Evolutionary conservation across 768 basidiomycete genomes (phyloP).

Genomic region (Strobilomyces echinocephalus): DNA sequence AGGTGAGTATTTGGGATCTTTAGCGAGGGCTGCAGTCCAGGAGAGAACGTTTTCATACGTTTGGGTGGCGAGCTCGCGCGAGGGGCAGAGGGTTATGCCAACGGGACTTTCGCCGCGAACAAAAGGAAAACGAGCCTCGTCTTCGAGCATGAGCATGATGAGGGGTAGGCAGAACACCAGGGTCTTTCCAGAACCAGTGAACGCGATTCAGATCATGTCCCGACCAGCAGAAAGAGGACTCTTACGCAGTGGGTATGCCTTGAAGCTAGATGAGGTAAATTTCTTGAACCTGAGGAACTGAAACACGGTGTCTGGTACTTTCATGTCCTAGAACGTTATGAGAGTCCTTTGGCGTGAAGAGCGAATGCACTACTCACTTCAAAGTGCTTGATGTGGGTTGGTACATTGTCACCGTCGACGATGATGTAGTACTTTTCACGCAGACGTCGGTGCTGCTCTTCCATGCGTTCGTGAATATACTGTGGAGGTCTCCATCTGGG

Average conservation of each 20-base stretch:
- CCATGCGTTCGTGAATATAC: constrained; percentile 68
- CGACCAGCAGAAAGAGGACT: constrained; percentile 52
- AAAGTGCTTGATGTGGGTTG: constrained; percentile 90
- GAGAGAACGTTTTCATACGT: constrained; percentile 90
- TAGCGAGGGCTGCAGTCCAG: constrained; percentile 79
- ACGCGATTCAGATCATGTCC: constrained; percentile 98
- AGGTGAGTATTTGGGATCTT: constrained; percentile 75
- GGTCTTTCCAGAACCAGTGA: constrained; percentile 98
- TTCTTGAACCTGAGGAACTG: constrained; percentile 80
- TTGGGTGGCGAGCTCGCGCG: constrained; percentile 93
- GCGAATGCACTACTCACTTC: constrained; percentile 39
- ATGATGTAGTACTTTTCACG: constrained; percentile 93
- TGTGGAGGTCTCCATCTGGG: constrained; percentile 85
- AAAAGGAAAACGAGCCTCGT: constrained; percentile 87
- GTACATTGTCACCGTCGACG: constrained; percentile 90
- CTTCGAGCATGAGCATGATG: constrained; percentile 94
- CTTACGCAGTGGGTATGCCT: constrained; percentile 92
- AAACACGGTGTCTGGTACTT: constrained; percentile 84
- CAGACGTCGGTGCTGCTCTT: constrained; percentile 65
- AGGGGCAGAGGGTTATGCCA: constrained; percentile 95
- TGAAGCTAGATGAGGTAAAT: constrained; percentile 94
- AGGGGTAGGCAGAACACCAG: constrained; percentile 97
- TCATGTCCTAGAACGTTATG: constrained; percentile 75
- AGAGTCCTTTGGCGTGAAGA: constrained; percentile 4
- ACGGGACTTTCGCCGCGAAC: constrained; percentile 93